These are phyloP conservation scores for Ilyonectria robusta DNA, from an alignment of 2,329 filamentous ascomycete species.

Conservation along the genomic window DNA sequence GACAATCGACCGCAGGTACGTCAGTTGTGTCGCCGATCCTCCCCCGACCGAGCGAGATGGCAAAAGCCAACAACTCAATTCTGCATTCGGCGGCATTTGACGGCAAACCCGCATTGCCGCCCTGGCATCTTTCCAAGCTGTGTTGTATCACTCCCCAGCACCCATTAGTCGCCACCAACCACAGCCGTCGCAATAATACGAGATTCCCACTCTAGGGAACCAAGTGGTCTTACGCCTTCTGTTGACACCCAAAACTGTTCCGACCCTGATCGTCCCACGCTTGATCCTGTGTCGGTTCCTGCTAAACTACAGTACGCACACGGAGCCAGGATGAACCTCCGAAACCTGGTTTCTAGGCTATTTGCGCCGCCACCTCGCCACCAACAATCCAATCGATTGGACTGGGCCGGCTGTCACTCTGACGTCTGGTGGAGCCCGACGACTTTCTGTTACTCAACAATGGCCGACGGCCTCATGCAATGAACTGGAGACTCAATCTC, in stretches of 20 bases:
- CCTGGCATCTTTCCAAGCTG: slow-evolving; percentile 1
- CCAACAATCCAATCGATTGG: slow-evolving; percentile 9
- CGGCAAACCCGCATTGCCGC: slow-evolving; percentile 12
- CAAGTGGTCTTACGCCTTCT: slow-evolving; percentile 7
- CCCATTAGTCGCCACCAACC: slow-evolving; percentile 18
- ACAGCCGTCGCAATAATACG: slow-evolving; percentile 10
- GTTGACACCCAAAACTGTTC: slow-evolving; percentile 1
- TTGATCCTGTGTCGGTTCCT: neutral
- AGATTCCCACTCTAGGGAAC: slow-evolving; percentile 2
- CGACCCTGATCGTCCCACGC: slow-evolving; percentile 22
- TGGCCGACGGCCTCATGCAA: slow-evolving; percentile 2
- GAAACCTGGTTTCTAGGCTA: slow-evolving; percentile 13
- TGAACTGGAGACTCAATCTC: neutral
- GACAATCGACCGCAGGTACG: neutral
- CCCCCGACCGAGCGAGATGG: slow-evolving; percentile 6
- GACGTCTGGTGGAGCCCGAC: slow-evolving; percentile 21
- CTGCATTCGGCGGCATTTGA: slow-evolving; percentile 18
- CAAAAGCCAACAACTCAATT: slow-evolving; percentile 31
- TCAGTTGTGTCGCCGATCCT: slow-evolving; percentile 20
- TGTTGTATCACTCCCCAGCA: slow-evolving; percentile 12
- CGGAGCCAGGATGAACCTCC: neutral
- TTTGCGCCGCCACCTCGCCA: slow-evolving; percentile 22
- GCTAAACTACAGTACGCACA: neutral
- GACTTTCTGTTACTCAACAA: slow-evolving; percentile 17
- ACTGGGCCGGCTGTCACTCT: slow-evolving; percentile 15